Evolutionary conservation across 1,284 basidiomycete genomes (phyloP).

Genomic region (Marasmius tenuissimus): DNA sequence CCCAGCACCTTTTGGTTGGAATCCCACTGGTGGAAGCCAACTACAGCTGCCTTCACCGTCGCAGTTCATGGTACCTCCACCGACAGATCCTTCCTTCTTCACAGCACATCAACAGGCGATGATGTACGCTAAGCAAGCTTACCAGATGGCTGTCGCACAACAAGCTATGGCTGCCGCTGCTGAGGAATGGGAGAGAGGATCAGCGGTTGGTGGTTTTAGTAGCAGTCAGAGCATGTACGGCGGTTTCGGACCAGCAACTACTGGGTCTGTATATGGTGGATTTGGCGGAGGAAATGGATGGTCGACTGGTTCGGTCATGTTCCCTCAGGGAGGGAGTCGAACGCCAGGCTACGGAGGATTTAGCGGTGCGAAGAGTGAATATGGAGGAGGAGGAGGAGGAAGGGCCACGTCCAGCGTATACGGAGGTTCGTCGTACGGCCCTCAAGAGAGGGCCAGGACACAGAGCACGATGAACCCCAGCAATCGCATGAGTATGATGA

Average conservation of each 20-base stretch:
- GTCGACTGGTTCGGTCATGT: slow-evolving; percentile 43
- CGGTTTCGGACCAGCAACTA: slow-evolving; percentile 27
- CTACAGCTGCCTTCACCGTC: slow-evolving; percentile 37
- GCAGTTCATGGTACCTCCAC: slow-evolving; percentile 50
- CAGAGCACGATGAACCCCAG: slow-evolving; percentile 14
- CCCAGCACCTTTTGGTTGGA: not conserved
- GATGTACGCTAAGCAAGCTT: slow-evolving; percentile 79
- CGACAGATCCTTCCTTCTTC: slow-evolving; percentile 54
- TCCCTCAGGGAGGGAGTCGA: slow-evolving; percentile 42
- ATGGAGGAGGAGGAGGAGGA: slow-evolving; percentile 48
- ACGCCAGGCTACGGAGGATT: slow-evolving; percentile 48
- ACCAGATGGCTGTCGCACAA: slow-evolving; percentile 82
- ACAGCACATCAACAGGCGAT: slow-evolving; percentile 81
- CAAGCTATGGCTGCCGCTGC: slow-evolving; percentile 80
- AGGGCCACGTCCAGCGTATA: slow-evolving; percentile 64
- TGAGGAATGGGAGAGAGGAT: slow-evolving; percentile 84
- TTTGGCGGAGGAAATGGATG: slow-evolving; percentile 45
- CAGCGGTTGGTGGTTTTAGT: slow-evolving; percentile 44
- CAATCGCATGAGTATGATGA: slow-evolving; percentile 16
- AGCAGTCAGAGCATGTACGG: slow-evolving; percentile 38
- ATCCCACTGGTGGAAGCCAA: slow-evolving; percentile 8
- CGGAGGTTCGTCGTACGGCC: slow-evolving; percentile 58
- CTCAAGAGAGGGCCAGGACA: slow-evolving; percentile 23
- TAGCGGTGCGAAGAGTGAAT: slow-evolving; percentile 51
- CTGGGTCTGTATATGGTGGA: slow-evolving; percentile 26